phyloP scores from a whole-genome alignment of 164 flowering plant species.

The Houttuynia cordata region DNA sequence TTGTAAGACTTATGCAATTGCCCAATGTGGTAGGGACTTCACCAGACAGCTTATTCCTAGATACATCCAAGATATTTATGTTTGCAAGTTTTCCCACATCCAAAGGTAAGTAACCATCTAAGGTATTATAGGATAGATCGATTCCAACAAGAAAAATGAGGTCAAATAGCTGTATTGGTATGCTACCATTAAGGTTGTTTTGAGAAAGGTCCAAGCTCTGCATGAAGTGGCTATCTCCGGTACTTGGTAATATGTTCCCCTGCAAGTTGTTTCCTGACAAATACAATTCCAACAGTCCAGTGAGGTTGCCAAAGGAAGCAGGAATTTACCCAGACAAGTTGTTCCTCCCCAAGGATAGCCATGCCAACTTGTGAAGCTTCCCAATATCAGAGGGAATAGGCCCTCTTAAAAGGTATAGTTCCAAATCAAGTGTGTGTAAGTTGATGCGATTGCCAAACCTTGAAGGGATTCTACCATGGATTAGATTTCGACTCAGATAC shows the following conservation, averaged over 20 bases:
- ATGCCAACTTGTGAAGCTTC: not conserved
- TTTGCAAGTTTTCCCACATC: not conserved
- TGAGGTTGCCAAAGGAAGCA: constrained; percentile 1
- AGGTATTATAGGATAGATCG: constrained; percentile 6
- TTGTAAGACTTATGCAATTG: constrained; percentile 1
- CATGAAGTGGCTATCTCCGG: constrained; percentile 5
- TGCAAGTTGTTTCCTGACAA: constrained; percentile 7
- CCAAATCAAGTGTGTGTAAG: not conserved
- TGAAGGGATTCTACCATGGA: constrained; percentile 1
- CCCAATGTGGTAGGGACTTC: constrained; percentile 6
- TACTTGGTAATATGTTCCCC: constrained; percentile 7
- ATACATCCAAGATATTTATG: not conserved
- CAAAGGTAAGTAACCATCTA: constrained; percentile 5
- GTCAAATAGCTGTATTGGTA: constrained; percentile 7
- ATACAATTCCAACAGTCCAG: constrained; percentile 1
- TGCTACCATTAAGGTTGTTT: constrained; percentile 10
- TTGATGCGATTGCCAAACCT: not conserved
- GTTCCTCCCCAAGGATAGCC: not conserved
- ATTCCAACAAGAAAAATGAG: constrained; percentile 4
- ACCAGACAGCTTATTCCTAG: not conserved
- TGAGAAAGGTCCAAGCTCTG: not conserved
- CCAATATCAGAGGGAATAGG: not conserved
- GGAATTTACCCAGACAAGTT: not conserved
- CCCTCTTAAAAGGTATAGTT: not conserved
- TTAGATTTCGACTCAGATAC: not conserved